Base-by-base conservation (phyloP, 495 filamentous ascomycete species). In the Cladorrhinum samala region DNA sequence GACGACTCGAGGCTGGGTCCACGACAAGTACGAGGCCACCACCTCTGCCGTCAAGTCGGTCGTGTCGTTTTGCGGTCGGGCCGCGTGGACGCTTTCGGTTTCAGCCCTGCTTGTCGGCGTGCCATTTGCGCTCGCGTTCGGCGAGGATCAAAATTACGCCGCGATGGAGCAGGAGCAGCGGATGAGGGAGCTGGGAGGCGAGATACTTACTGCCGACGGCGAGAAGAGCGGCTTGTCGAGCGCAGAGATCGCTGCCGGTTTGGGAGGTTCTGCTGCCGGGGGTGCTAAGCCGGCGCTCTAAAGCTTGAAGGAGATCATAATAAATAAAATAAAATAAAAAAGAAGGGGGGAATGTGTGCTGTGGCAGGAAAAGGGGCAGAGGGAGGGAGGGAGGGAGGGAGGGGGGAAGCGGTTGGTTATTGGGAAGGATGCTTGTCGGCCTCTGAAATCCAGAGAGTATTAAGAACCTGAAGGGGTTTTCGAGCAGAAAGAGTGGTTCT, bases 161-260 rank as follows among this genome's bases (percentile, higher is more conserved):
- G 92, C 96, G 78, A 90, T 93, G 89, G 93, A 97, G 81, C 84
- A 87, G 72, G 92, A 96, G 77, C 86, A 91, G 84, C 83, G 85
- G 70, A 92, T 95, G 87, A 82, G 88, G 63, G 83, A 89, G 78
- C 81, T 83, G 68, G 87, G 78, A 33, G 61, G 68, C 27, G 77
- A 77, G 65, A 55, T 77, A 24, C 56, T 77, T 5, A 72, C 71
- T 3, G 65, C 57, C 21, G 55, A 50, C 1, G 55, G 6, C 5
- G 49, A 19, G 3, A 55, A 55, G 53, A 18, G 4, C 8, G 53
- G 54, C n/a, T 49, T 56, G 54, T 51, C 39, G 30, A 9, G 19
- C 1, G 54, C 40, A 33, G 48, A 56, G 45, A 39, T 52, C 20
- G 48, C 33, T 8, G 25, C 23, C 0, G 55, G 49, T 13, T 3